Conservation (phyloP, 495 filamentous ascomycete species). For the Talaromyces adpressus region DNA sequence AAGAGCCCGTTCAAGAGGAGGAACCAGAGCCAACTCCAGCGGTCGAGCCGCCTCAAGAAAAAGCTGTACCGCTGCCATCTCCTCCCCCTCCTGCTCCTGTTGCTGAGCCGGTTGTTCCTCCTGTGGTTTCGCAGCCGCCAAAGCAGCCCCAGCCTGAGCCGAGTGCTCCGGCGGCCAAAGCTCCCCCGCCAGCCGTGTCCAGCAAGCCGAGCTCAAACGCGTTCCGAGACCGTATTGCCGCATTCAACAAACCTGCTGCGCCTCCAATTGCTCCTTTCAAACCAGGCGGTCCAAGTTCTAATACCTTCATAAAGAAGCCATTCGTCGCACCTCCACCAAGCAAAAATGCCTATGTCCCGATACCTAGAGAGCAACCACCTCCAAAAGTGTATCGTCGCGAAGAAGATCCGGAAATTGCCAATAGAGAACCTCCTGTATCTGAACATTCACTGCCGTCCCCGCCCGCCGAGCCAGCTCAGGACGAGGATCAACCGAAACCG, state of each 20-base stretch:
- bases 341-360: slow-evolving; percentile 83
- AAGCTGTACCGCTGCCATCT: slow-evolving; percentile 35
- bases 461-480: slow-evolving; percentile 42
- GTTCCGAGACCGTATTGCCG: slow-evolving; percentile 91
- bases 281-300: slow-evolving; percentile 53
- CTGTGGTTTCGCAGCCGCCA: slow-evolving; percentile 17
- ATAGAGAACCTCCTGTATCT: slow-evolving; percentile 35
- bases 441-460: slow-evolving; percentile 53
- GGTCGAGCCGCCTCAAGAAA: slow-evolving; percentile 5
- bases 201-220: slow-evolving; percentile 73
- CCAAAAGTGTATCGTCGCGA: slow-evolving; percentile 79
- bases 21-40: slow-evolving; percentile 24
- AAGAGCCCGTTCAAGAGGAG: slow-evolving; percentile 26
- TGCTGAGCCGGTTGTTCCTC: slow-evolving; percentile 9
- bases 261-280: slow-evolving; percentile 85
- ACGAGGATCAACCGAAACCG: slow-evolving; percentile 76
- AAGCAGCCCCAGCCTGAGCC: slow-evolving; percentile 32
- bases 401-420: slow-evolving; percentile 71
- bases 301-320: slow-evolving; percentile 90
- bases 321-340: slow-evolving; percentile 95
- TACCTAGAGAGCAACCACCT: slow-evolving; percentile 55
- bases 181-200: slow-evolving; percentile 54
- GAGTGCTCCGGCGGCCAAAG: slow-evolving; percentile 40
- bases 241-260: slow-evolving; percentile 87
- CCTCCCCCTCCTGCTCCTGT: slow-evolving; percentile 28